Base-by-base conservation (phyloP, 768 basidiomycete species). In the Punctularia strigosozonata region DNA sequence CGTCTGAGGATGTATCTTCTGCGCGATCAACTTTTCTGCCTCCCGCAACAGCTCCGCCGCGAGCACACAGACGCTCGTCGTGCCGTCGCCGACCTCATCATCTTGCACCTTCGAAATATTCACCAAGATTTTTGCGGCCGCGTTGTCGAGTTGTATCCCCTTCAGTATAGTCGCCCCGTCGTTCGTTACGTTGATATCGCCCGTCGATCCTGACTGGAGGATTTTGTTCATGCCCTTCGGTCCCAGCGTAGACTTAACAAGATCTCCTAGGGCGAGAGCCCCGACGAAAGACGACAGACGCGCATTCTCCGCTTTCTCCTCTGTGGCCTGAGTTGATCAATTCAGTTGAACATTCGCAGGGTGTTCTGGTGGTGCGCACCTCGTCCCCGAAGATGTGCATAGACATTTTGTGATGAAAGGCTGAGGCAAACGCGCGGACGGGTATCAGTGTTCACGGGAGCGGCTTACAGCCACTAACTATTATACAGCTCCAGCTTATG, bases 211-310 rank as follows among this genome's bases (percentile, higher is more conserved):
- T 2, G 89, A 92, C 60, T 92, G 94, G 13, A 99, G 76, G 46
- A 99, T 98, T 68, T 98, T 98, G 78, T 97, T 98, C 94, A 98
- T 99, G 40, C 95, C 95, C 61, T 99, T 98, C 18, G 95, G 95
- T 6, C 95, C 95, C 2, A 99, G 73, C 6, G 95, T 99, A 1
- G 91, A 94, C 64, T 98, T 98, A 53, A 99, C 94, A 47, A 99
- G 78, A 65, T 99, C 95, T 31, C 95, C 95, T 24, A 99, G 72
- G 0, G 95, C 95, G 49, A 95, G 77, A 5, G 95, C 94, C 24
- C 95, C 95, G 39, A 99, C 87, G 60, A 99, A 99, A 3, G 90
- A 94, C 3, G 91, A 91, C 48, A 99, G 80, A 61, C 94, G 88
- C 57, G 94, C 94, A 71, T 91, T 89, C 66, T 97, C 92, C 15